These are phyloP conservation scores for Phyllachora maydis DNA, from an alignment of 2,329 filamentous ascomycete species.

Conservation along the genomic window DNA sequence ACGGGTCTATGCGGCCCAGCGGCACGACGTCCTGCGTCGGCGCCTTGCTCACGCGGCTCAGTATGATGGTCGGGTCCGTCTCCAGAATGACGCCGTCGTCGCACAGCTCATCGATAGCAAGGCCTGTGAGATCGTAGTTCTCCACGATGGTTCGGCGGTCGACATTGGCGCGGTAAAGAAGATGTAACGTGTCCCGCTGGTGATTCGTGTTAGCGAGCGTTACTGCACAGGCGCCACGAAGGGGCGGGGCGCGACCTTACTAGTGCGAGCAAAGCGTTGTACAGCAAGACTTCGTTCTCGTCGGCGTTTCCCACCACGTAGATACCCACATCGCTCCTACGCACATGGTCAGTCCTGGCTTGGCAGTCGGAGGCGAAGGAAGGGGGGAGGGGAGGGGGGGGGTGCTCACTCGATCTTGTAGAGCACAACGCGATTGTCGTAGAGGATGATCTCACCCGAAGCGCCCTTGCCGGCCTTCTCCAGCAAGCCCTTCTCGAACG, in stretches of 20 bases:
- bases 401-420: constrained; percentile 97
- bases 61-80: constrained; percentile 86
- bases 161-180: constrained; percentile 24
- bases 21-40: constrained; percentile 78
- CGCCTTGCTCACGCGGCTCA: constrained; percentile 78
- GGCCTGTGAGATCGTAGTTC: constrained; percentile 90
- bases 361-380: too few relatives aligned
- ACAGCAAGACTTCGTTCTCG: constrained; percentile 93
- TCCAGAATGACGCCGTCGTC: constrained; percentile 95
- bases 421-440: constrained; percentile 87
- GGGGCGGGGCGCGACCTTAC: constrained; percentile 71
- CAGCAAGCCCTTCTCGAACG: constrained; percentile 87
- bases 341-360: too few relatives aligned
- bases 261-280: constrained; percentile 87
- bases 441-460: constrained; percentile 90
- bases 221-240: constrained; percentile 16
- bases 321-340: constrained; percentile 91
- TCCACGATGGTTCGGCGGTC: constrained; percentile 97
- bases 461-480: constrained; percentile 94
- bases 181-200: not conserved
- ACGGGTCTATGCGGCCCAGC: constrained; percentile 74
- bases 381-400: too few relatives aligned
- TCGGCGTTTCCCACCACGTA: constrained; percentile 83
- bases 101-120: constrained; percentile 87
- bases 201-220: not conserved